These are phyloP conservation scores for Proliferodiscus dingleyae DNA, from an alignment of 2,329 filamentous ascomycete species.

Conservation along the genomic window DNA sequence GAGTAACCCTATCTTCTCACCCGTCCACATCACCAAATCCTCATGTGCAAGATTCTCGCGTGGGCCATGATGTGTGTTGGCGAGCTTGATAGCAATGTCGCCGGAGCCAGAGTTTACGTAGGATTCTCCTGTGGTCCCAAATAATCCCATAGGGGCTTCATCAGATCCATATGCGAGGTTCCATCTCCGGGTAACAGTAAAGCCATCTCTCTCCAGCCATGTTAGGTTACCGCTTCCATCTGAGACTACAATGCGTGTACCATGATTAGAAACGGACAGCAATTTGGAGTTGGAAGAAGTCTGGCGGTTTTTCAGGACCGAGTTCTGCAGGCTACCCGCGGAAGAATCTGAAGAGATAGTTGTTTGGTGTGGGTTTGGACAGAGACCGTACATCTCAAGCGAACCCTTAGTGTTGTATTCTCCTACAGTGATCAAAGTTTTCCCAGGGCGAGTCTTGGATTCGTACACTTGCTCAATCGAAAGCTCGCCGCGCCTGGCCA, in stretches of 20 bases:
- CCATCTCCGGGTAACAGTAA: constrained; percentile 51
- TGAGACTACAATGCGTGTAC: constrained; percentile 74
- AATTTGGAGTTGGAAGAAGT: constrained; percentile 77
- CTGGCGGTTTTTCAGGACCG: constrained; percentile 71
- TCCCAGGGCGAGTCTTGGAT: constrained; percentile 49
- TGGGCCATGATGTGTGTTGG: constrained; percentile 43
- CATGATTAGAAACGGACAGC: constrained; percentile 75
- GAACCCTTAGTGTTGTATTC: constrained; percentile 91
- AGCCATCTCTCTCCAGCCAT: constrained; percentile 86
- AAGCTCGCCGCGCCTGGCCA: constrained; percentile 50
- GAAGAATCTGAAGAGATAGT: constrained; percentile 29
- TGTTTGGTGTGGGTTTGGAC: constrained; percentile 27
- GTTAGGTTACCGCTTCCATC: constrained; percentile 81
- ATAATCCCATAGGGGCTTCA: constrained; percentile 44
- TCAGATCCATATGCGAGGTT: constrained; percentile 52
- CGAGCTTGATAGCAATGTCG: constrained; percentile 76
- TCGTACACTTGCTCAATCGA: constrained; percentile 49
- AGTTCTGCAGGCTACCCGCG: constrained; percentile 38
- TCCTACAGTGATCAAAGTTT: constrained; percentile 75
- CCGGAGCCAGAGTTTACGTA: constrained; percentile 44
- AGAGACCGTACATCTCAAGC: constrained; percentile 76
- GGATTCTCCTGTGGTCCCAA: constrained; percentile 39
- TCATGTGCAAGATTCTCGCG: constrained; percentile 39
- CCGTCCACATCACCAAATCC: constrained; percentile 81
- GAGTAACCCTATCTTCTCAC: constrained; percentile 73